Percentiles rank a stretch among this genome's conserved stretches.
Conservation (phyloP, 371 early-diverging fungal genomes). For the Mycotypha africana region DNA sequence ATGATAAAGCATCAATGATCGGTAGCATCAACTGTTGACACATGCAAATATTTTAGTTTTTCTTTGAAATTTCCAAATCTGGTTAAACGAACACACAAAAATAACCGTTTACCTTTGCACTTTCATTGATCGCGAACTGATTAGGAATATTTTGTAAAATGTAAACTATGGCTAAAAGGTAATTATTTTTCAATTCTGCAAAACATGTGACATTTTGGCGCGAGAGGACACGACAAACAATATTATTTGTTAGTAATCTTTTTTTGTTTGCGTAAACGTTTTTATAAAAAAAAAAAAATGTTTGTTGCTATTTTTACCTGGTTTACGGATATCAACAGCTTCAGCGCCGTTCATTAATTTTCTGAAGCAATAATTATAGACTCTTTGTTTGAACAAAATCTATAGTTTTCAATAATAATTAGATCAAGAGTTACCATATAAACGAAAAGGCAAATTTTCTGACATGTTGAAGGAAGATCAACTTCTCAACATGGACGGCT, state of each 20-base stretch:
- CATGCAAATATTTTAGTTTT: neutral
- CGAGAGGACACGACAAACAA: too few species aligned
- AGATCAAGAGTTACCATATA: too few species aligned
- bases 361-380: conserved; percentile 64
- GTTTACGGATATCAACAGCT: conserved; percentile 1
- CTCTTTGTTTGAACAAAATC: conserved; percentile 71
- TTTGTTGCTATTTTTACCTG: conserved; percentile 4
- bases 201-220: too few species aligned
- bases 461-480: neutral
- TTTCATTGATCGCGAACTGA: conserved; percentile 62
- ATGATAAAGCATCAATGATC: conserved; percentile 21
- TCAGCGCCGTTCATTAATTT: conserved; percentile 37
- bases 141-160: conserved; percentile 69
- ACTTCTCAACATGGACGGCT: too few species aligned
- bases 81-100: too few species aligned
- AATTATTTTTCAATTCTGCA: conserved; percentile 38
- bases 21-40: conserved; percentile 18
- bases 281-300: neutral
- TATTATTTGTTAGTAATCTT: too few species aligned
- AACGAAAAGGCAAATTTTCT: too few species aligned
- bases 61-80: neutral
- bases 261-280: neutral
- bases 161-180: conserved; percentile 61
- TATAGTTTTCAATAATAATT: conserved; percentile 13
- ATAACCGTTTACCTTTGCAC: conserved; percentile 60